phyloP scores from a whole-genome alignment of 2,329 filamentous ascomycete genomes.

The Helotiales sp. region DNA sequence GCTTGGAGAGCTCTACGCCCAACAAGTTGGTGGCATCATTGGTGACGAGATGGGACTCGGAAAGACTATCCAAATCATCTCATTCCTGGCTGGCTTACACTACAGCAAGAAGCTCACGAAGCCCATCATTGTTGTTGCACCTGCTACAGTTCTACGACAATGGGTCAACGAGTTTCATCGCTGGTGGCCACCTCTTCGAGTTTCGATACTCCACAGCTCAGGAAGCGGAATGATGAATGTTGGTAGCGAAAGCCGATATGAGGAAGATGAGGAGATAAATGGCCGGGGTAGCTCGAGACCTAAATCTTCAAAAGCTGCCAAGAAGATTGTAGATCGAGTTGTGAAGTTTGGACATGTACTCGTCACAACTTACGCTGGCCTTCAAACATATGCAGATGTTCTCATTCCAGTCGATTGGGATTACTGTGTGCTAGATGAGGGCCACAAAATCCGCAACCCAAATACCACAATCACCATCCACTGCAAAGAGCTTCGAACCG shows the following conservation, averaged over 20 bases:
- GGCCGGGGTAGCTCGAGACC: slow-evolving; percentile 46
- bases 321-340: slow-evolving; percentile 81
- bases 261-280: slow-evolving; percentile 60
- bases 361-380: slow-evolving; percentile 92
- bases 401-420: slow-evolving; percentile 87
- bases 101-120: slow-evolving; percentile 85
- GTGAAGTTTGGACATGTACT: slow-evolving; percentile 86
- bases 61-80: slow-evolving; percentile 82
- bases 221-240: slow-evolving; percentile 96
- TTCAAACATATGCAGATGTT: slow-evolving; percentile 89
- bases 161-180: slow-evolving; percentile 99
- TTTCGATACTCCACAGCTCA: slow-evolving; percentile 93
- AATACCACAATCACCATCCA: slow-evolving; percentile 94
- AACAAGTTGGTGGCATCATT: slow-evolving; percentile 90
- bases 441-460: slow-evolving; percentile 97
- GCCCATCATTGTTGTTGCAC: slow-evolving; percentile 89
- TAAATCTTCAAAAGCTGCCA: slow-evolving; percentile 71
- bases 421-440: slow-evolving; percentile 93
- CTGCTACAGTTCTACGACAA: slow-evolving; percentile 92
- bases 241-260: slow-evolving; percentile 62
- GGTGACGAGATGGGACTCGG: slow-evolving; percentile 99
- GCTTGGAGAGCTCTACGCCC: slow-evolving; percentile 89
- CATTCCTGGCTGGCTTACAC: slow-evolving; percentile 78
- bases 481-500: slow-evolving; percentile 90
- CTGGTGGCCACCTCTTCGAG: slow-evolving; percentile 98